Conservation (phyloP, 495 filamentous ascomycete species). For the Rusavskia elegans region DNA sequence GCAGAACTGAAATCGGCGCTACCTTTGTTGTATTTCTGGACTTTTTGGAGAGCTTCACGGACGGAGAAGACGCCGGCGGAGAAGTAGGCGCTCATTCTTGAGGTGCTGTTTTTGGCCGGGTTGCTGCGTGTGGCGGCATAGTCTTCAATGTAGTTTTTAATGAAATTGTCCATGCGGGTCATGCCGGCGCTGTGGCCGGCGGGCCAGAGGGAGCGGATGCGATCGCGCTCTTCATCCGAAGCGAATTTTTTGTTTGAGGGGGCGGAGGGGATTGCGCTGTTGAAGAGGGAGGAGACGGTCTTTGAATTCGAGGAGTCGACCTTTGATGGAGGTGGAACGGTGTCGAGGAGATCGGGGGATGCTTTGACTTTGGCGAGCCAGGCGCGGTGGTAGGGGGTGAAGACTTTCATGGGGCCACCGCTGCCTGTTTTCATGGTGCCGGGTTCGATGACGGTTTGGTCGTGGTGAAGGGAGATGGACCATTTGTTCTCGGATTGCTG, state of each 20-base stretch:
- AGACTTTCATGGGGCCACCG: conserved; percentile 27
- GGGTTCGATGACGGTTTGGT: conserved; percentile 26
- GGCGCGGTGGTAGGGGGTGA: conserved; percentile 24
- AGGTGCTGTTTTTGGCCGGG: conserved; percentile 22
- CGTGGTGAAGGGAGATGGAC: conserved; percentile 18
- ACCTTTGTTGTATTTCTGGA: conserved; percentile 14
- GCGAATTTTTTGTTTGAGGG: conserved; percentile 23
- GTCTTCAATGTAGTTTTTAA: conserved; percentile 18
- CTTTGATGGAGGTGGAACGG: conserved; percentile 15
- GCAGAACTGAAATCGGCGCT: conserved; percentile 15
- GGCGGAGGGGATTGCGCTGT: conserved; percentile 14
- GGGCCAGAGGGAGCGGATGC: conserved; percentile 27
- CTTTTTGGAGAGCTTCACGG: conserved; percentile 18
- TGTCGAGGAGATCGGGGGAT: conserved; percentile 18
- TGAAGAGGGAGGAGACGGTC: conserved; percentile 18
- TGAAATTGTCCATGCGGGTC: conserved; percentile 22
- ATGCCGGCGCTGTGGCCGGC: conserved; percentile 24
- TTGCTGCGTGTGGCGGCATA: conserved; percentile 22
- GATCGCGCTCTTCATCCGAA: conserved; percentile 17
- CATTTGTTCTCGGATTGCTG: conserved; percentile 13
- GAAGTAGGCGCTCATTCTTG: conserved; percentile 26
- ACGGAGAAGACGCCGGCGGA: conserved; percentile 23
- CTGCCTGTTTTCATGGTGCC: conserved; percentile 16
- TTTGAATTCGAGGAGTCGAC: conserved; percentile 13
- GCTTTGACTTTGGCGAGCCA: conserved; percentile 22